A percentile compares a stretch with the other conserved stretches of the same genome.
phyloP scores from a whole-genome alignment of 106 monocot species.

The Phalaenopsis aphrodite region DNA sequence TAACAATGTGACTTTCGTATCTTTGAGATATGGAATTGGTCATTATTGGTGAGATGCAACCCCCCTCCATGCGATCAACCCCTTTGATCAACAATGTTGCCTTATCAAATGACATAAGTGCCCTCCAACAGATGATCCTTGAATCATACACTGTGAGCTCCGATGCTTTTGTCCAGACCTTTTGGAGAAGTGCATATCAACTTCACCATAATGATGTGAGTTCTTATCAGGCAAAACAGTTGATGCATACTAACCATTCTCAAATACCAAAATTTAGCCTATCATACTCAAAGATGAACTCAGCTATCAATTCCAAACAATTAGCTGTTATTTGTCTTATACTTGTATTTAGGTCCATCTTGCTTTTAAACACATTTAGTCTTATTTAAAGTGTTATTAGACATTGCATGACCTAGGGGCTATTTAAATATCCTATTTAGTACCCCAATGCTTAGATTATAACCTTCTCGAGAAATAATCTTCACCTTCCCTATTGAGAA shows the following conservation, averaged over 20 bases:
- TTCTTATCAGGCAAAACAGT: neutral
- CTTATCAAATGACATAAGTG: neutral
- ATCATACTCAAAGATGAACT: neutral
- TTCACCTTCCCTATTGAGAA: neutral
- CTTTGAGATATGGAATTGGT: neutral
- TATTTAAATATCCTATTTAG: neutral
- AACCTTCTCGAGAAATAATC: neutral
- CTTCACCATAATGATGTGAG: too few relatives aligned
- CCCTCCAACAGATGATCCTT: neutral
- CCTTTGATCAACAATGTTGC: neutral
- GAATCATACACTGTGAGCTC: neutral
- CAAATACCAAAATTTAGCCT: neutral
- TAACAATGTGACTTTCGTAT: neutral
- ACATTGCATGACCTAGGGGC: neutral
- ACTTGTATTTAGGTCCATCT: neutral
- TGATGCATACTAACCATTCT: neutral
- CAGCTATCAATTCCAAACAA: neutral
- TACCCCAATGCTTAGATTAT: neutral
- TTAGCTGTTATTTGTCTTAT: neutral
- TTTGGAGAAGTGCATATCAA: neutral
- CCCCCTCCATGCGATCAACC: neutral
- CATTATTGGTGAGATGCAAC: neutral
- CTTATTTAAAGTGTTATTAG: neutral
- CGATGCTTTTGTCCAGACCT: neutral
- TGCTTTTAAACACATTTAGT: neutral